Evolutionary conservation across 208 protist genomes (phyloP), one percentile per base, ranked within the genome.

Genomic region (Trichomonas tenax): DNA sequence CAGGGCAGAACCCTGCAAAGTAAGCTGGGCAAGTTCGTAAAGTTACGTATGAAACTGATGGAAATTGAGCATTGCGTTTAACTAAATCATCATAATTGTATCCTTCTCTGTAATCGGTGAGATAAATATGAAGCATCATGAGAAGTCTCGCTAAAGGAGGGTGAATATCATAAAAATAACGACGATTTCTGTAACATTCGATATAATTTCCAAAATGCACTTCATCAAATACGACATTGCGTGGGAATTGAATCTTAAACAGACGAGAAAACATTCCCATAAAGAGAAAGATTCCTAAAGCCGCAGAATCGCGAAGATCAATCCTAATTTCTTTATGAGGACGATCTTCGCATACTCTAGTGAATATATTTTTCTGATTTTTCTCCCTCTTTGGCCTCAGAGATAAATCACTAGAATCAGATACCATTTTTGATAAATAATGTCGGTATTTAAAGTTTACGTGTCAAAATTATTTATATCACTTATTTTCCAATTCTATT

Each of bases 151-250:
- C 6, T 9, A 96, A 63, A 72, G 96, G 96, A 17, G 96, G 96
- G 82, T 96, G 96, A 58, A 96, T 96, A 96, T 96, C 96, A 38
- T 51, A 36, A 82, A 96, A 96, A 95, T 96, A 96, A 44, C 96
- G 0, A 14, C 96, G 84, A 46, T n/a, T 17, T 31, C 96, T 96
- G 40, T 96, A 96, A 0, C 15, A 96, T 82, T 38, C 49, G 0
- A 63, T 46, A 82, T 81, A 96, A n/a, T 63, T 96, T 9, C 82
- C 86, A 63, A 96, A 96, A 21, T 96, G 96, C 10, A 96, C 46
- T 82, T 96, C 96, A 45, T 96, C 82, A 82, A 96, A 96, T 45
- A 96, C 41, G 23, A 96, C 86, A 48, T 34, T 34, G 0, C 63
- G 34, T 40, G 96, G 96, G 44, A 51, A 93, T 58, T 93, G 86